Conservation (phyloP, 2,329 filamentous ascomycete genomes). For the Coleophoma cylindrospora region DNA sequence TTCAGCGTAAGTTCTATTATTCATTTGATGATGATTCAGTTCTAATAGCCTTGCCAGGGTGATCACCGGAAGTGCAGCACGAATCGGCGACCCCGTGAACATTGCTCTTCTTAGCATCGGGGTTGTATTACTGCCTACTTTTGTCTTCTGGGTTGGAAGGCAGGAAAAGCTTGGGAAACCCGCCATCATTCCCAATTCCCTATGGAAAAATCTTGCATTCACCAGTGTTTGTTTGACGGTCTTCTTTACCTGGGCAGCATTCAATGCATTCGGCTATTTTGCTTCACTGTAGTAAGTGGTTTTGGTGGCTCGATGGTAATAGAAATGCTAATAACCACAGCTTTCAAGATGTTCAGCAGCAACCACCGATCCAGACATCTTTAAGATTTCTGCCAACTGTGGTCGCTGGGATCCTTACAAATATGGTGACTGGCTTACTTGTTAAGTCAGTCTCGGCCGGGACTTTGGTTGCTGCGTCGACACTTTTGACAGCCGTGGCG, state of each 20-base stretch:
- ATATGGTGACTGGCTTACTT: conserved; percentile 38
- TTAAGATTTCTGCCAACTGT: conserved; percentile 35
- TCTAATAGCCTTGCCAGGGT: neutral
- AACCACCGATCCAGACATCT: conserved; percentile 13
- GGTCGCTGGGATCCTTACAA: conserved; percentile 32
- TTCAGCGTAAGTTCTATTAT: neutral
- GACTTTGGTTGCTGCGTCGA: conserved; percentile 31
- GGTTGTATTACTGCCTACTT: conserved; percentile 17
- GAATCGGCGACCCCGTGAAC: conserved; percentile 9
- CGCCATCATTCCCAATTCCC: conserved; percentile 27
- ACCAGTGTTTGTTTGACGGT: conserved; percentile 25
- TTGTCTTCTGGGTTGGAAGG: conserved; percentile 20
- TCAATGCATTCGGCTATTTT: conserved; percentile 5
- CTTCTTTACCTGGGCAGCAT: conserved; percentile 24
- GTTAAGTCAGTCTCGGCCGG: conserved; percentile 37
- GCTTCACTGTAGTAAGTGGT: conserved; percentile 2
- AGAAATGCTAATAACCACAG: neutral
- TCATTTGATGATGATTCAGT: no score
- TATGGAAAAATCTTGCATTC: conserved; percentile 27
- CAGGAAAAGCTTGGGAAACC: conserved; percentile 17
- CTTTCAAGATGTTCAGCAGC: conserved; percentile 12
- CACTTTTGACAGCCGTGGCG: conserved; percentile 27
- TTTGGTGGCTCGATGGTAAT: neutral
- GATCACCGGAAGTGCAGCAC: conserved; percentile 1
- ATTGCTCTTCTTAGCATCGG: conserved; percentile 23